These are phyloP conservation scores for Mycena crocata DNA, from an alignment of 768 basidiomycete genomes.

Conservation along the genomic window DNA sequence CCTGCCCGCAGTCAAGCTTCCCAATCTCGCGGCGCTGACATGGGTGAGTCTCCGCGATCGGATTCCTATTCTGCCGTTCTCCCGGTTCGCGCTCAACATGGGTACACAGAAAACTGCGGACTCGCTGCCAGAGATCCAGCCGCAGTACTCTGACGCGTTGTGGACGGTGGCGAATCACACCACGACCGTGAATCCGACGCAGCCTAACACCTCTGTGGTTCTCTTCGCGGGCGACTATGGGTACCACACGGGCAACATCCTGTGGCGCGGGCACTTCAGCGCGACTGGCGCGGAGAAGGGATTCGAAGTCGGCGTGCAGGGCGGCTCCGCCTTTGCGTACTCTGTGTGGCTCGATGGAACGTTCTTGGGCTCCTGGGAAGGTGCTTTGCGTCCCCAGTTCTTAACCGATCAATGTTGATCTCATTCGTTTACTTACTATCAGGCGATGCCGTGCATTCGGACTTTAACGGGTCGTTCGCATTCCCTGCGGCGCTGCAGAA, in stretches of 20 bases:
- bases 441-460: slow-evolving; percentile 48
- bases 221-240: slow-evolving; percentile 64
- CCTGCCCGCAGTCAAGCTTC: slow-evolving; percentile 49
- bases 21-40: slow-evolving; percentile 46
- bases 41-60: slow-evolving; percentile 46
- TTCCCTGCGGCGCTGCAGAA: slow-evolving; percentile 44
- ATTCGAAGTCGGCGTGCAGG: slow-evolving; percentile 53
- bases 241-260: slow-evolving; percentile 62
- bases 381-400: not conserved
- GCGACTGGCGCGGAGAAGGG: slow-evolving; percentile 59
- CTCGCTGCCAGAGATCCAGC: slow-evolving; percentile 55
- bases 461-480: slow-evolving; percentile 48
- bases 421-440: not conserved
- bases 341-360: slow-evolving; percentile 61
- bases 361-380: slow-evolving; percentile 61
- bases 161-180: slow-evolving; percentile 59
- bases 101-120: slow-evolving; percentile 51
- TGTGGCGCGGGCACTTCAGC: slow-evolving; percentile 64
- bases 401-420: not conserved
- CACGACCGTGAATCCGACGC: slow-evolving; percentile 55
- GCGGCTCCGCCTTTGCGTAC: slow-evolving; percentile 61
- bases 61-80: not conserved
- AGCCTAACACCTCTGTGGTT: slow-evolving; percentile 52
- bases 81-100: too few species aligned
- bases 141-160: slow-evolving; percentile 52